Evolutionary conservation across 208 protist genomes (phyloP).

Genomic region (Trypanosoma lewisi): DNA sequence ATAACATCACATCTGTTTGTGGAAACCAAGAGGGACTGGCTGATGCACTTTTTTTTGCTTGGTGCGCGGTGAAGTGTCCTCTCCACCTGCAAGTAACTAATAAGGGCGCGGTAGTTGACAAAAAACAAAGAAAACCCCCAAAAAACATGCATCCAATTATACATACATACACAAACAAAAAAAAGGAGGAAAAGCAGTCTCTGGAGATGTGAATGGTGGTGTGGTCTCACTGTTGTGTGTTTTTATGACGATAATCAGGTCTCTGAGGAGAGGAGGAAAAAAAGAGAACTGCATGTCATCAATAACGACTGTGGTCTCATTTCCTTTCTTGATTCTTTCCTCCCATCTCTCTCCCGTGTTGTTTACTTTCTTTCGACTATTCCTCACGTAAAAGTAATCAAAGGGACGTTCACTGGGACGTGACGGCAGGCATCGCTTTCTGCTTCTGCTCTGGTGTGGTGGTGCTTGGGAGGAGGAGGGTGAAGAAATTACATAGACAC

Average conservation of each 20-base stretch:
- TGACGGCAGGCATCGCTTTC: background rate
- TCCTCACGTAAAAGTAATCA: background rate
- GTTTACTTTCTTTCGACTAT: background rate
- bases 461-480: background rate
- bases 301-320: too few species aligned
- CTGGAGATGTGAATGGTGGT: background rate
- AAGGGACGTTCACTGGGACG: background rate
- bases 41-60: background rate
- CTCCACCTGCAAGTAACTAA: background rate
- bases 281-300: background rate
- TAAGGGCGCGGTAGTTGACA: background rate
- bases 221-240: background rate
- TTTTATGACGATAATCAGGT: background rate
- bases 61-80: background rate
- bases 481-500: background rate
- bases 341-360: background rate
- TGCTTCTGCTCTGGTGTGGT: constrained; percentile 2
- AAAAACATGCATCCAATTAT: too few species aligned
- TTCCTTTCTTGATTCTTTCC: background rate
- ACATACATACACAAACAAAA: background rate
- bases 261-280: background rate
- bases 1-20: constrained; percentile 1
- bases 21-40: background rate
- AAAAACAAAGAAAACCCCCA: background rate
- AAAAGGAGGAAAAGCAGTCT: background rate